These are phyloP conservation scores for Onygenales sp. DNA, from an alignment of 2,329 filamentous ascomycete species.

Conservation along the genomic window DNA sequence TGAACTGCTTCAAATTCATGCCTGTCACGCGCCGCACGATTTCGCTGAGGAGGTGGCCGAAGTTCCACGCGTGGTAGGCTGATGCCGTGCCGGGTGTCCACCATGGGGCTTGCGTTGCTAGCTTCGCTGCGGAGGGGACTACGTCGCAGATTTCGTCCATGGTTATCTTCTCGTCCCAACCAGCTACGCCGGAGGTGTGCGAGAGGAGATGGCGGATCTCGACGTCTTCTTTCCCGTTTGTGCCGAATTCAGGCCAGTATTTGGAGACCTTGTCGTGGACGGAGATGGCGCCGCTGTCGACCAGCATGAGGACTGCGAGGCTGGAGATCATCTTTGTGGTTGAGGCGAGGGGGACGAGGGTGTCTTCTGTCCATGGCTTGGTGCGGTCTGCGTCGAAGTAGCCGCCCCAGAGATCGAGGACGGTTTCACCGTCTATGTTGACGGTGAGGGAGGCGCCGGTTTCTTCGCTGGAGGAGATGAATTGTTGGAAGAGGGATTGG, in stretches of 20 bases:
- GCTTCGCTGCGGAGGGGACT: conserved; percentile 19
- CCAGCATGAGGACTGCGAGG: conserved; percentile 30
- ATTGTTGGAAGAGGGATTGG: conserved; percentile 20
- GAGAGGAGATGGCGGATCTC: conserved; percentile 32
- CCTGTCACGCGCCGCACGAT: conserved; percentile 34
- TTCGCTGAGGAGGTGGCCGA: conserved; percentile 37
- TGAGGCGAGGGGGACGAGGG: conserved; percentile 34
- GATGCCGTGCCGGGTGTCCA: conserved; percentile 36
- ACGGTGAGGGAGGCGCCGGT: conserved; percentile 38
- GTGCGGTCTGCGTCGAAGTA: conserved; percentile 21
- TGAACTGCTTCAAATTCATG: conserved; percentile 35
- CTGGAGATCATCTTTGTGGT: conserved; percentile 30
- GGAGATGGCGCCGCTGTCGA: conserved; percentile 29
- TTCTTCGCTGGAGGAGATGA: conserved; percentile 31
- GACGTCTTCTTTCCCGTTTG: conserved; percentile 32
- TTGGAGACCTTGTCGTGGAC: conserved; percentile 28
- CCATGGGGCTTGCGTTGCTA: conserved; percentile 34
- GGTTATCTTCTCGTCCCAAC: conserved; percentile 25
- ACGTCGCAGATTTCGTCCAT: conserved; percentile 26
- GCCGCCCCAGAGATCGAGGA: conserved; percentile 40
- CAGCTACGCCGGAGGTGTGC: conserved; percentile 29
- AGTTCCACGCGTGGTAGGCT: conserved; percentile 34
- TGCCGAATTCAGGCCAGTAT: conserved; percentile 41
- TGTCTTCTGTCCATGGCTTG: conserved; percentile 31
- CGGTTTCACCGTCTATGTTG: conserved; percentile 31